These are phyloP conservation scores for Candida michaelii DNA, from an alignment of 805 yeast genomes.

Conservation along the genomic window DNA sequence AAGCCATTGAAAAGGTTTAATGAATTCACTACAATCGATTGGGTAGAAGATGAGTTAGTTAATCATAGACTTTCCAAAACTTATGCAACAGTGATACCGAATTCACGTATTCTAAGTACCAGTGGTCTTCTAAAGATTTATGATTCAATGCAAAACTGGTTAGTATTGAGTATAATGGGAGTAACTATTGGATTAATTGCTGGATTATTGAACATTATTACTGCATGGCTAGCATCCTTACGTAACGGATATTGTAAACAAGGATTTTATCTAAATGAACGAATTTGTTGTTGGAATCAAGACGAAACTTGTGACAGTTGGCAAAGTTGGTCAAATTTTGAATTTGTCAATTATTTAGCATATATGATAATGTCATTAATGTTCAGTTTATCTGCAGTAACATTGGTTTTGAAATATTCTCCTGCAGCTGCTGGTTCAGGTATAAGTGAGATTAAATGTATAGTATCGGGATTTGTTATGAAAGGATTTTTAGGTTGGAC, in stretches of 20 bases:
- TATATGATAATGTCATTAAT: slow-evolving; percentile 59
- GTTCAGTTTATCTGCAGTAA: slow-evolving; percentile 66
- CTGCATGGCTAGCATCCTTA: slow-evolving; percentile 82
- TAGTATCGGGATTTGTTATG: slow-evolving; percentile 84
- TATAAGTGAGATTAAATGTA: slow-evolving; percentile 92
- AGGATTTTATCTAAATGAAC: slow-evolving; percentile 66
- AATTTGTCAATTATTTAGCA: slow-evolving; percentile 49
- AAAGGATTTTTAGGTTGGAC: slow-evolving; percentile 71
- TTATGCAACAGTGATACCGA: slow-evolving; percentile 18
- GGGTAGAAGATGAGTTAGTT: slow-evolving; percentile 61
- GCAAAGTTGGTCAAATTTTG: slow-evolving; percentile 59
- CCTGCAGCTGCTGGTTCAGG: slow-evolving; percentile 98
- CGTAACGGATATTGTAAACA: slow-evolving; percentile 75
- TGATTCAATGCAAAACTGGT: slow-evolving; percentile 58
- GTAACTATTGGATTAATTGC: slow-evolving; percentile 79
- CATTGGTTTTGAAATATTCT: slow-evolving; percentile 67
- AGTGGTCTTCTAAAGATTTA: slow-evolving; percentile 19
- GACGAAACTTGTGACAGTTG: slow-evolving; percentile 58
- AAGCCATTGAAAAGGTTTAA: slow-evolving; percentile 44
- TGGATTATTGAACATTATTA: slow-evolving; percentile 73
- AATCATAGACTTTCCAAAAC: slow-evolving; percentile 35
- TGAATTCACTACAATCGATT: slow-evolving; percentile 66
- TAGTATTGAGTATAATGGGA: slow-evolving; percentile 76
- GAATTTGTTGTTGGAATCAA: slow-evolving; percentile 81
- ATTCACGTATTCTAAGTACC: background rate